phyloP scores from a whole-genome alignment of 2,329 filamentous ascomycete species.

The Davidsoniella neocaledoniae region DNA sequence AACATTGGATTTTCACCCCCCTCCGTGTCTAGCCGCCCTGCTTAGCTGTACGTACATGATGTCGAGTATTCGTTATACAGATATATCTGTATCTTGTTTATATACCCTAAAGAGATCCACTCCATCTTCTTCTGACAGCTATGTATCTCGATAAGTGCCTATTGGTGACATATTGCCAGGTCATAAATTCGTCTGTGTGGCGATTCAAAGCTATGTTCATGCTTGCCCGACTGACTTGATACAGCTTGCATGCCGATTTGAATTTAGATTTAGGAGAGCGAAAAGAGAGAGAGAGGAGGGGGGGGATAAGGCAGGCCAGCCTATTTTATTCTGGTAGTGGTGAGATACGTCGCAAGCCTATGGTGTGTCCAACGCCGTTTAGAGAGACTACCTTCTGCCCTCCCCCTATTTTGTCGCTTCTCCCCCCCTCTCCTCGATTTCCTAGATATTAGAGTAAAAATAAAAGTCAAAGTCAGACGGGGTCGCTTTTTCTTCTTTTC shows the following conservation, averaged over 20 bases:
- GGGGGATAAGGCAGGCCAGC: background rate
- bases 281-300: background rate
- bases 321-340: background rate
- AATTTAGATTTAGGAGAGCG: too few relatives aligned
- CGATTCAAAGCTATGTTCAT: too few relatives aligned
- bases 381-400: background rate
- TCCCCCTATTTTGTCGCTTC: background rate
- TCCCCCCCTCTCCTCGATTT: slow-evolving; percentile 7
- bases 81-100: background rate
- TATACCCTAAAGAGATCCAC: background rate
- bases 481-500: background rate
- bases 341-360: background rate
- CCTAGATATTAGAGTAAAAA: background rate
- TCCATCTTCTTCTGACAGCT: too few relatives aligned
- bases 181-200: too few relatives aligned
- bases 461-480: background rate
- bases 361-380: background rate
- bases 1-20: too few relatives aligned
- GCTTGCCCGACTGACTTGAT: too few relatives aligned
- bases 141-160: too few relatives aligned
- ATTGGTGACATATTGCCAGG: too few relatives aligned
- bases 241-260: too few relatives aligned
- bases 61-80: background rate
- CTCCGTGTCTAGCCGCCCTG: too few relatives aligned
- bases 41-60: background rate